Conservation (phyloP, 257 asterid species). For the Gentiana dahurica region DNA sequence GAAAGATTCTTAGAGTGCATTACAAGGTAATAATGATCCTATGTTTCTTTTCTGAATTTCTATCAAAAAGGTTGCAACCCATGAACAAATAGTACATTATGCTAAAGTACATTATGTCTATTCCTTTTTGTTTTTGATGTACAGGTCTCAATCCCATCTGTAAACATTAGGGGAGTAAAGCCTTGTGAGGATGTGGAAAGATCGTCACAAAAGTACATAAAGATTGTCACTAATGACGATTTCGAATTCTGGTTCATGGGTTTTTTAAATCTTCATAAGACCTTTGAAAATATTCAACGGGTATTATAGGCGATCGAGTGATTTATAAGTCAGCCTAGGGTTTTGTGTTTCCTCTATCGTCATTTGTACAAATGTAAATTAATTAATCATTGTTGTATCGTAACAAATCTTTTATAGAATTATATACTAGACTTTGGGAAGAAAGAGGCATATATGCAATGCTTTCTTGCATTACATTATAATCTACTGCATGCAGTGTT, state of each 20-base stretch:
- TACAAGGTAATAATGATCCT: neutral
- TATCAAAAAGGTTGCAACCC: neutral
- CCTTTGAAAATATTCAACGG: conserved; percentile 21
- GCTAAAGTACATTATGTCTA: too few relatives aligned
- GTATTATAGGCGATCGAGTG: conserved; percentile 5
- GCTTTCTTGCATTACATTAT: too few relatives aligned
- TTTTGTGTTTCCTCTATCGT: too few relatives aligned
- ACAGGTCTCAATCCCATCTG: conserved; percentile 11
- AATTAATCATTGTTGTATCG: too few relatives aligned
- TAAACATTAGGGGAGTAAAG: neutral
- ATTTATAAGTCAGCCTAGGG: too few relatives aligned
- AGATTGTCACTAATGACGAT: conserved; percentile 29
- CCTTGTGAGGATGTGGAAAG: neutral
- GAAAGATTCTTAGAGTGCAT: conserved; percentile 2
- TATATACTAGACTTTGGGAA: too few relatives aligned
- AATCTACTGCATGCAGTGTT: too few relatives aligned
- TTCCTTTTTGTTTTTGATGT: neutral
- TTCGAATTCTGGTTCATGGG: conserved; percentile 54
- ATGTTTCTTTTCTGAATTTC: neutral
- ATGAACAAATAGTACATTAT: too few relatives aligned
- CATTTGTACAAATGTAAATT: too few relatives aligned
- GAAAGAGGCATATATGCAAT: too few relatives aligned
- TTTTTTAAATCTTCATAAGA: conserved; percentile 26
- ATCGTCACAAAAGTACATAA: conserved; percentile 28
- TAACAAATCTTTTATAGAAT: too few relatives aligned